Percentiles rank a stretch among this genome's conserved stretches.
Conservation (phyloP, 371 early-diverging fungal species). For the Umbelopsis sp. region DNA sequence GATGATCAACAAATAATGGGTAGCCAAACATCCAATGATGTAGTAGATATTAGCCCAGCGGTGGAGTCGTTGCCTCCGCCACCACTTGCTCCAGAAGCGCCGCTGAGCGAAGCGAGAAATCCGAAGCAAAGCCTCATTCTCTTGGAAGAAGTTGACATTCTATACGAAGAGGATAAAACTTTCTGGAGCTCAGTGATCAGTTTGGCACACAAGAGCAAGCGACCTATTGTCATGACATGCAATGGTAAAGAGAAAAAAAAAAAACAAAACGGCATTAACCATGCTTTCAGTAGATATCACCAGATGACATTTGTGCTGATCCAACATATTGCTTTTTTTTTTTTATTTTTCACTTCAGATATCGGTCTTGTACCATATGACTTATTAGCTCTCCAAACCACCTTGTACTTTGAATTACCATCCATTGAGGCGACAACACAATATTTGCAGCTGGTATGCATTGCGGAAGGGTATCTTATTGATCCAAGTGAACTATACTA, state of each 20-base stretch:
- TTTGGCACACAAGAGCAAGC: slow-evolving; percentile 71
- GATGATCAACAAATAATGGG: neutral
- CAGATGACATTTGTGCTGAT: neutral
- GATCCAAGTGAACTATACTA: slow-evolving; percentile 34
- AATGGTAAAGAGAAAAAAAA: slow-evolving; percentile 51
- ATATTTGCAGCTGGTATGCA: slow-evolving; percentile 45
- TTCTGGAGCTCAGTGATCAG: slow-evolving; percentile 76
- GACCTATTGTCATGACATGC: slow-evolving; percentile 85
- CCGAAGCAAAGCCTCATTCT: slow-evolving; percentile 69
- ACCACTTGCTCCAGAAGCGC: neutral
- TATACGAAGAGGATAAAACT: slow-evolving; percentile 84
- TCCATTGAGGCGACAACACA: slow-evolving; percentile 28
- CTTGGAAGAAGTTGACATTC: slow-evolving; percentile 81
- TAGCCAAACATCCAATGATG: neutral
- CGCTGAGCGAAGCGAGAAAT: neutral
- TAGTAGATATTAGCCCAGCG: neutral
- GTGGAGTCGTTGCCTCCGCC: neutral
- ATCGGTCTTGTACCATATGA: slow-evolving; percentile 33
- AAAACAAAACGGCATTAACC: neutral
- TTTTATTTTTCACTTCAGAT: slow-evolving; percentile 21
- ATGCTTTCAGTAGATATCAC: neutral
- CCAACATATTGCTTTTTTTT: neutral
- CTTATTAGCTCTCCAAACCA: slow-evolving; percentile 26
- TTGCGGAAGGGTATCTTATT: slow-evolving; percentile 40
- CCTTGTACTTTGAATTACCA: slow-evolving; percentile 29